phyloP scores from a whole-genome alignment of 176 grass and related monocot genomes.

The Paspalum notatum region DNA sequence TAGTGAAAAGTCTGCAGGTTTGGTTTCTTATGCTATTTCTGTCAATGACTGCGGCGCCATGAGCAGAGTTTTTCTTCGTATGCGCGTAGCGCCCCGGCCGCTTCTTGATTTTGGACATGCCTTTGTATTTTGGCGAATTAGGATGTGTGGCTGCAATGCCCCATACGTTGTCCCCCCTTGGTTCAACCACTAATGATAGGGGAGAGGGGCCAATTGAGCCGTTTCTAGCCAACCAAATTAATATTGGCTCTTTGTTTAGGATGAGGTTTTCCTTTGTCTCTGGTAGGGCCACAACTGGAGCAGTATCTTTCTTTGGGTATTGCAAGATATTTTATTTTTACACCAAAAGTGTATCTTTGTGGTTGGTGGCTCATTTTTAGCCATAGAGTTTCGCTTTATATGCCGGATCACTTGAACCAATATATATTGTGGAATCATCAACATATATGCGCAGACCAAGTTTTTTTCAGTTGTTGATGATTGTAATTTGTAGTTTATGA shows the following conservation, averaged over 20 bases:
- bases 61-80: neutral
- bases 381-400: neutral
- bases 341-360: conserved; percentile 17
- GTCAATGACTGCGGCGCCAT: too few relatives aligned
- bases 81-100: neutral
- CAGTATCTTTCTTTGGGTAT: conserved; percentile 20
- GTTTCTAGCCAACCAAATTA: conserved; percentile 53
- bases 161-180: conserved; percentile 50
- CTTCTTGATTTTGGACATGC: neutral
- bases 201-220: conserved; percentile 36
- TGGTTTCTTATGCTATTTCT: neutral
- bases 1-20: neutral
- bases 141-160: conserved; percentile 45
- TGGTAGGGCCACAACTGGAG: neutral
- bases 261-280: conserved; percentile 42
- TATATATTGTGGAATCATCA: neutral
- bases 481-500: too few relatives aligned
- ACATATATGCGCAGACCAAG: too few relatives aligned
- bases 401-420: too few relatives aligned
- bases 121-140: neutral
- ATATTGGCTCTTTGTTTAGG: conserved; percentile 30
- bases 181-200: conserved; percentile 65
- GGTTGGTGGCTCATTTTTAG: neutral
- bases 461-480: too few relatives aligned
- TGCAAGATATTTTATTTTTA: conserved; percentile 46